These are phyloP conservation scores for Calonectria pseudoreteaudii DNA, from an alignment of 2,329 filamentous ascomycete genomes.

Conservation along the genomic window DNA sequence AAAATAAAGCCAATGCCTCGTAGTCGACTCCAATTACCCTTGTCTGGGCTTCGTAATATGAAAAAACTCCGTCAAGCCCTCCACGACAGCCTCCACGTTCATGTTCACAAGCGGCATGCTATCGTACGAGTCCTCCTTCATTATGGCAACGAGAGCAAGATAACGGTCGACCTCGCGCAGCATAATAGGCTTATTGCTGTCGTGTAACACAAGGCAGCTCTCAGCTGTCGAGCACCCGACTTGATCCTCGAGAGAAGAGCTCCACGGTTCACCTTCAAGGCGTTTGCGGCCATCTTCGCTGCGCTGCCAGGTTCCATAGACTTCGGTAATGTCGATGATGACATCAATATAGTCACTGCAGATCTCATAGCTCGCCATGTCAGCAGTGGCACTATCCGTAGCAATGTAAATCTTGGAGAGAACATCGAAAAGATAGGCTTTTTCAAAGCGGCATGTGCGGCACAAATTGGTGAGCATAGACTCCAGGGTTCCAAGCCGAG, in stretches of 20 bases:
- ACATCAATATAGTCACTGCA: slow-evolving; percentile 99
- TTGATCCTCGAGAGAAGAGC: slow-evolving; percentile 73
- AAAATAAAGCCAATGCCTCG: slow-evolving; percentile 20
- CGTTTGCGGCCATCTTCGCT: slow-evolving; percentile 65
- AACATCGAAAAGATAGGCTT: slow-evolving; percentile 97
- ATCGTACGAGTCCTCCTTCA: slow-evolving; percentile 86
- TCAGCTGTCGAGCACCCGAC: slow-evolving; percentile 74
- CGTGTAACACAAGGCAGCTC: slow-evolving; percentile 75
- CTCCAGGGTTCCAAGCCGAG: slow-evolving; percentile 91
- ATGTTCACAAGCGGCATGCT: slow-evolving; percentile 88
- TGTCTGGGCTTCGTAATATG: slow-evolving; percentile 73
- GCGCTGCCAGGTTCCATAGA: slow-evolving; percentile 83
- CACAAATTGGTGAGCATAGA: slow-evolving; percentile 94
- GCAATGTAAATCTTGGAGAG: slow-evolving; percentile 99
- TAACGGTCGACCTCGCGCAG: slow-evolving; percentile 79
- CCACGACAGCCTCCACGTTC: slow-evolving; percentile 86
- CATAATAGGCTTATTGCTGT: slow-evolving; percentile 73
- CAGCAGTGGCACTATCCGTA: slow-evolving; percentile 91
- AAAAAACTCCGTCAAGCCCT: slow-evolving; percentile 84
- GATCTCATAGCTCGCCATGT: slow-evolving; percentile 97
- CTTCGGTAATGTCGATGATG: slow-evolving; percentile 95
- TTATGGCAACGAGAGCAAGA: slow-evolving; percentile 84
- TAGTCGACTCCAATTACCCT: slow-evolving; percentile 3
- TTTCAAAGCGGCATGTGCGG: slow-evolving; percentile 94
- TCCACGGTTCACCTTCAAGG: slow-evolving; percentile 71